A percentile compares a stretch with the other conserved stretches of the same genome.
Conservation (phyloP, 2,329 filamentous ascomycete species). For the Coniella vitis region DNA sequence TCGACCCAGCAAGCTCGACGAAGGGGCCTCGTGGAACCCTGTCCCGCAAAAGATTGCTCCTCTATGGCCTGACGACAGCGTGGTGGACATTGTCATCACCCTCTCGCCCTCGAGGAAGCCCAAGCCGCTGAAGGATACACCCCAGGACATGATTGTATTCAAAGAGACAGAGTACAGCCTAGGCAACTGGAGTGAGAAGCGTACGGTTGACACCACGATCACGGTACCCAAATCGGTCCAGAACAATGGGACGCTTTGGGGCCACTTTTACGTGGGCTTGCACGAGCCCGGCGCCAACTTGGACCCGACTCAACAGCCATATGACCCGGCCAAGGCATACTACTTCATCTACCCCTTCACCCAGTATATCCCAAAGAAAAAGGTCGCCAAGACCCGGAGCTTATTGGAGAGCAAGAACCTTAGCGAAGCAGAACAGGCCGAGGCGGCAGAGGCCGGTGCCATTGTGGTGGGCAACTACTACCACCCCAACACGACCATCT, state of each 20-base stretch:
- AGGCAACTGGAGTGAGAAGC: slow-evolving; percentile 71
- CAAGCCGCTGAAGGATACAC: slow-evolving; percentile 57
- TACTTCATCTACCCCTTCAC: slow-evolving; percentile 82
- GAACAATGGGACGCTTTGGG: slow-evolving; percentile 89
- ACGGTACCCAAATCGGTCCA: slow-evolving; percentile 72
- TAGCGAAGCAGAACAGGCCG: slow-evolving; percentile 43
- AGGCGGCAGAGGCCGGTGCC: slow-evolving; percentile 51
- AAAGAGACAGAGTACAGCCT: slow-evolving; percentile 74
- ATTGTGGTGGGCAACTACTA: slow-evolving; percentile 73
- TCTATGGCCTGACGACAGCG: slow-evolving; percentile 76
- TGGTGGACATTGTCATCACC: slow-evolving; percentile 78
- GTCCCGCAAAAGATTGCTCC: slow-evolving; percentile 70
- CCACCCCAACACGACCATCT: slow-evolving; percentile 88
- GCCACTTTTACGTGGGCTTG: slow-evolving; percentile 84
- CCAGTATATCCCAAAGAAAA: slow-evolving; percentile 87
- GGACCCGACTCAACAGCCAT: slow-evolving; percentile 67
- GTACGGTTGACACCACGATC: slow-evolving; percentile 71
- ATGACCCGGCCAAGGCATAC: slow-evolving; percentile 69
- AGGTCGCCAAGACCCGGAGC: slow-evolving; percentile 79
- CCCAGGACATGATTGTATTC: slow-evolving; percentile 64
- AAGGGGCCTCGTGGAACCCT: slow-evolving; percentile 55
- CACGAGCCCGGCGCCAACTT: slow-evolving; percentile 55
- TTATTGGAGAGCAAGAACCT: slow-evolving; percentile 55
- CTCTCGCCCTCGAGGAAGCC: slow-evolving; percentile 69
- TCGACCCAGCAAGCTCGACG: slow-evolving; percentile 53